phyloP scores from a whole-genome alignment of 495 filamentous ascomycete species.

The Neurospora sp. region DNA sequence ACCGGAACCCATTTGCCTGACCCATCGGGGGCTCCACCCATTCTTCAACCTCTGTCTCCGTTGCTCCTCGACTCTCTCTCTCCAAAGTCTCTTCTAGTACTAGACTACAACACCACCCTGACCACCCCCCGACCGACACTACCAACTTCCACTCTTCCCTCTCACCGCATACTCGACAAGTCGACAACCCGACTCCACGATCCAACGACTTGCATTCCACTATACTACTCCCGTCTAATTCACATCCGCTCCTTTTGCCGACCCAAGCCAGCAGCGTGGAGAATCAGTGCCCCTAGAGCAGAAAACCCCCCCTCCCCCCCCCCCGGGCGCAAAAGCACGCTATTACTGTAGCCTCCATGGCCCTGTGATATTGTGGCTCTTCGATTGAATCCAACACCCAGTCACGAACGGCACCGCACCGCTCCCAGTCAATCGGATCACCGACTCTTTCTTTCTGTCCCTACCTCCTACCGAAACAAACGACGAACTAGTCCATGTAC shows the following conservation, averaged over 20 bases:
- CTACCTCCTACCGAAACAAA: neutral
- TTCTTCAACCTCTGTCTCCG: neutral
- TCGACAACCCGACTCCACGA: neutral
- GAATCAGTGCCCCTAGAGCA: neutral
- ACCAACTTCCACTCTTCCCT: neutral
- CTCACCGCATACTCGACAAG: neutral
- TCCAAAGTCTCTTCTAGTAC: neutral
- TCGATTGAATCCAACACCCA: neutral
- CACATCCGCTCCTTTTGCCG: neutral
- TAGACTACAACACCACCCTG: neutral
- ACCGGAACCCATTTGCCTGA: neutral
- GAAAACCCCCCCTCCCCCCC: neutral
- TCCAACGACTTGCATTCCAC: neutral
- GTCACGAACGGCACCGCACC: conserved; percentile 1
- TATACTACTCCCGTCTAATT: neutral
- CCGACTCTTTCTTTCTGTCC: neutral
- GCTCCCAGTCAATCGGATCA: conserved; percentile 1
- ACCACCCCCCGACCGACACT: neutral
- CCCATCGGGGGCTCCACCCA: neutral
- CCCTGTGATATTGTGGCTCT: neutral
- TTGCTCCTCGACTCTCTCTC: neutral
- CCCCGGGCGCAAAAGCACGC: neutral
- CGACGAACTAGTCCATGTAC: neutral
- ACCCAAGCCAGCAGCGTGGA: neutral
- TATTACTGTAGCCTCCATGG: neutral